Evolutionary conservation across 805 yeast species (phyloP).

Genomic region (Starmera amethionina): DNA sequence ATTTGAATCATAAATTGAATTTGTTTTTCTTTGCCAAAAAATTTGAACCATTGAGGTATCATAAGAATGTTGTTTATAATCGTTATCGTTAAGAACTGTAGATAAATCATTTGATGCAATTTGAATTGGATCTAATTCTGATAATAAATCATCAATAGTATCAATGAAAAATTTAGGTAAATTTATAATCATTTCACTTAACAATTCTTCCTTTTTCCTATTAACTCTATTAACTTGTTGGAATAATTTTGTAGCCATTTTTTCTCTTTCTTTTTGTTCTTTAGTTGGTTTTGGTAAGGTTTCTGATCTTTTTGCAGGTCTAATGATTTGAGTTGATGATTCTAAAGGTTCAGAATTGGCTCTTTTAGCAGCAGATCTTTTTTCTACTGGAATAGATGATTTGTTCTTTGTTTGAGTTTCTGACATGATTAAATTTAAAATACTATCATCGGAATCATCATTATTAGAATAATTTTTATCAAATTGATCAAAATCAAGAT

Average conservation of each 20-base stretch:
- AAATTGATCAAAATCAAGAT: too few relatives aligned
- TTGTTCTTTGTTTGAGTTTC: background rate
- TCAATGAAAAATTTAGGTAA: slow-evolving; percentile 25
- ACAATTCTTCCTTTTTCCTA: slow-evolving; percentile 39
- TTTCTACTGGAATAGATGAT: background rate
- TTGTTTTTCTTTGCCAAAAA: slow-evolving; percentile 40
- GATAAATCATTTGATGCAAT: slow-evolving; percentile 3
- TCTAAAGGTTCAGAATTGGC: too few relatives aligned
- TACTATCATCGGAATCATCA: too few relatives aligned
- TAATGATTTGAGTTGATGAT: background rate
- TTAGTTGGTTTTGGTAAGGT: slow-evolving; percentile 3
- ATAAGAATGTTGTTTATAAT: slow-evolving; percentile 26
- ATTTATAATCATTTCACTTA: slow-evolving; percentile 38
- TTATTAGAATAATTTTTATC: too few relatives aligned
- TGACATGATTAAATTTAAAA: too few relatives aligned
- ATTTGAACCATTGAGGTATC: slow-evolving; percentile 15
- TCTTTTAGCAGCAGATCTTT: background rate
- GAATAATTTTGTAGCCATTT: slow-evolving; percentile 9
- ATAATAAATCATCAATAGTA: slow-evolving; percentile 18
- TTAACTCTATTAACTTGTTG: slow-evolving; percentile 27
- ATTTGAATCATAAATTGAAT: slow-evolving; percentile 36
- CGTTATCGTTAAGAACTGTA: background rate
- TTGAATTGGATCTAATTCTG: slow-evolving; percentile 14
- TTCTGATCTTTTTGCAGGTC: background rate
- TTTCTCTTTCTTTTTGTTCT: slow-evolving; percentile 5